A percentile compares a stretch with the other conserved stretches of the same genome.
Evolutionary conservation across 2,329 filamentous ascomycete species (phyloP).

Genomic region (Scytalidium lignicola): DNA sequence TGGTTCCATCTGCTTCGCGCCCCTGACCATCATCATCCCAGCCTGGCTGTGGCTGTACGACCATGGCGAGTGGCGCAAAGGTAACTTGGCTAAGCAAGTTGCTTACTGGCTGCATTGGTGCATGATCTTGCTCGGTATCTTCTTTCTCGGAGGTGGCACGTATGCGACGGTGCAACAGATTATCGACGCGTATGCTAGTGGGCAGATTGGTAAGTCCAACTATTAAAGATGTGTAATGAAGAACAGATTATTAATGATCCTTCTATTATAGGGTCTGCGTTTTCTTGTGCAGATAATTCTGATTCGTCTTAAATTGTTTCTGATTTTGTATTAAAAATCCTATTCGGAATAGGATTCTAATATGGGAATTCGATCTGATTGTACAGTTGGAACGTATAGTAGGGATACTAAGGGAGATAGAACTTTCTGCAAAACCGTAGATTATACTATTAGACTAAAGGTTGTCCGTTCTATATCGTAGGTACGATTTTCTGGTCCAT

Average conservation of each 20-base stretch:
- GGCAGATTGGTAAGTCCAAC: conserved; percentile 15
- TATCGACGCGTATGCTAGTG: conserved; percentile 41
- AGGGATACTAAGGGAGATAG: no score
- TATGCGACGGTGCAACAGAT: conserved; percentile 45
- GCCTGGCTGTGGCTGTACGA: conserved; percentile 46
- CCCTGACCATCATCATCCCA: conserved; percentile 40
- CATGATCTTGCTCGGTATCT: conserved; percentile 31
- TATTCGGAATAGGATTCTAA: no score
- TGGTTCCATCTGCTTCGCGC: conserved; percentile 44
- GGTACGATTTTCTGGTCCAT: no score
- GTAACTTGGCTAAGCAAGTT: conserved; percentile 23
- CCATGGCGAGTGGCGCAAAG: conserved; percentile 34
- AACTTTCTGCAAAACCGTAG: no score
- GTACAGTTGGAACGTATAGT: no score
- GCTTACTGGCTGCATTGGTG: conserved; percentile 28
- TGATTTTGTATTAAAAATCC: no score
- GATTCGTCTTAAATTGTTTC: conserved; percentile 7
- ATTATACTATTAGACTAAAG: no score
- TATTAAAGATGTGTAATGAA: conserved; percentile 28
- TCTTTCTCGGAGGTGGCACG: conserved; percentile 36
- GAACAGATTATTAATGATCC: conserved; percentile 16
- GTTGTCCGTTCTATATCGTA: no score
- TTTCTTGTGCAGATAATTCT: conserved; percentile 43
- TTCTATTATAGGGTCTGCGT: conserved; percentile 26
- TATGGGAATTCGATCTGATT: no score